Evolutionary conservation across 352 stramenopile genomes (phyloP), one percentile per base, ranked within the genome.

Genomic region (Pythium insidiosum): DNA sequence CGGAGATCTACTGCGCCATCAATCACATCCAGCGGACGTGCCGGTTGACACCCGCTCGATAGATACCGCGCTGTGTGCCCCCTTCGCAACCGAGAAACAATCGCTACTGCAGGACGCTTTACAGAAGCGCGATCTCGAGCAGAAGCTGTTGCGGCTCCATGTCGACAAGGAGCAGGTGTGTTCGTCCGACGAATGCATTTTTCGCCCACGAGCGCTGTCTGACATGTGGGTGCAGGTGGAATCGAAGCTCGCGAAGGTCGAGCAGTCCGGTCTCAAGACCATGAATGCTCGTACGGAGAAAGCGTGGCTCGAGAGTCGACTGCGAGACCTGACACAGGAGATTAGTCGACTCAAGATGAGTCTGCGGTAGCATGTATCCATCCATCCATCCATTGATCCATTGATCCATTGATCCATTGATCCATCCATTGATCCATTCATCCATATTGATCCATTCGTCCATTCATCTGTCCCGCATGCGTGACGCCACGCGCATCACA

Each of bases 81-180:
- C 67, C 1, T 74, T 72, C 36, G 63, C 63, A 5, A 68, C 61
- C 2, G 66, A 78, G 15, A 72, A 67, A 29, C 67, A 78, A 38
- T 50, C 58, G 30, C 53, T 72, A 11, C 61, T 70, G 7, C 55
- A 64, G 20, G 63, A 74, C 23, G 56, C 66, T 4, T 36, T 64
- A 5, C 45, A 67, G 19, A 61, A 55, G 20, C 63, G 63, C 2
- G 57, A 74, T n/a, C 47, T 74, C n/a, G 63, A 78, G 40, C 52
- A 68, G 15, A 53, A 58, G 12, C 54, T 78, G 4, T 56, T 78
- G 53, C 49, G 57, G 23, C 48, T 69, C 13, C 61, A 78, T 29
- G 48, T 78, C 10, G 60, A 78, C 24, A 78, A 73, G 36, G 63
- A 72, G 18, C 63, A 73, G 64, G 64, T 72, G 16, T 41, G 45